Percentiles rank a stretch among this genome's conserved stretches.
phyloP scores from a whole-genome alignment of 768 basidiomycete species.

The Cystoderma amianthinum region DNA sequence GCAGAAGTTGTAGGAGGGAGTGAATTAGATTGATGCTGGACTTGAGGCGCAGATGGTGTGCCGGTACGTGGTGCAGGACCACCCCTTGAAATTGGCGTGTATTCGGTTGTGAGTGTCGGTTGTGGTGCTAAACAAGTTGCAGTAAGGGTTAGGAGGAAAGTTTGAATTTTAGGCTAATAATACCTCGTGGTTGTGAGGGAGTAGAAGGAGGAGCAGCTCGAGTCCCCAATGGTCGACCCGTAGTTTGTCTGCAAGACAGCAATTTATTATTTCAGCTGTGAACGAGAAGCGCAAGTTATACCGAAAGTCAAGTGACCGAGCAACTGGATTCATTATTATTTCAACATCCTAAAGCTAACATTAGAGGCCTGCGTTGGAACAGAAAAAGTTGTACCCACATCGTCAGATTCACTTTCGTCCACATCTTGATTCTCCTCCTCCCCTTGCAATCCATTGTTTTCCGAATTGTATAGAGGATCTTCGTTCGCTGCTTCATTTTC shows the following conservation, averaged over 20 bases:
- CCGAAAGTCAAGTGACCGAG: constrained; percentile 74
- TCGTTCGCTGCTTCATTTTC: constrained; percentile 39
- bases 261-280: background rate
- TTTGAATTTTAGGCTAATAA: background rate
- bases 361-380: background rate
- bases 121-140: constrained; percentile 26
- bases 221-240: constrained; percentile 19
- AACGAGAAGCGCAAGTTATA: constrained; percentile 17
- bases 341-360: constrained; percentile 61
- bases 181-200: constrained; percentile 26
- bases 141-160: constrained; percentile 1
- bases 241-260: constrained; percentile 23
- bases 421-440: constrained; percentile 30
- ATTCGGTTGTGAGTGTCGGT: constrained; percentile 73
- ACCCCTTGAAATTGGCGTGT: constrained; percentile 66
- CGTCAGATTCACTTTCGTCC: constrained; percentile 34
- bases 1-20: too few relatives aligned
- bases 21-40: constrained; percentile 5
- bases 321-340: constrained; percentile 80
- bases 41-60: constrained; percentile 2
- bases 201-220: constrained; percentile 22
- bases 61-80: constrained; percentile 22
- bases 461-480: constrained; percentile 17
- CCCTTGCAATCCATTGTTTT: constrained; percentile 29
- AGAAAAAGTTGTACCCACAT: constrained; percentile 15